Evolutionary conservation across 2,329 filamentous ascomycete species (phyloP), one percentile per base, ranked within the genome.

Genomic region (Ramularia collo-cygni): DNA sequence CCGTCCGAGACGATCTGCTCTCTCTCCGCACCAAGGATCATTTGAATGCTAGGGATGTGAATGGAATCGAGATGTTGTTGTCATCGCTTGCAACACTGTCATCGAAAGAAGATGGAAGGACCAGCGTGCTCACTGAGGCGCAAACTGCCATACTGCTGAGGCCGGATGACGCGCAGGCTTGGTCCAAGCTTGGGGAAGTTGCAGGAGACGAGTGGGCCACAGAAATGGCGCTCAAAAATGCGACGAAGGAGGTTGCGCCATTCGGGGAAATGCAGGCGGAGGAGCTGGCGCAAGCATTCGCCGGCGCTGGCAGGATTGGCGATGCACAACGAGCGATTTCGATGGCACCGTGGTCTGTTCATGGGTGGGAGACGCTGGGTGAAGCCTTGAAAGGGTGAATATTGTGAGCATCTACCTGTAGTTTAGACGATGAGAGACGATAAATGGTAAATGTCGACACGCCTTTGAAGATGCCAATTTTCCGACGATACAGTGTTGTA

Each of bases 221-320:
- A 2, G 77, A 85, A 50, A 88, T 95, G 79, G 85, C 88, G 2
- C 69, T 94, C 45, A 74, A 80, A 56, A 85, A 88, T n/a, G 88
- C 89, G 1, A 58, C 76, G 27, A 79, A 81, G 52, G 79, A 76
- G 7, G 78, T 89, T 2, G 84, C 88, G 26, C 88, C 89, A 0
- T 64, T 72, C 36, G 85, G 87, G 0, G 65, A 71, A 2, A 65
- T 94, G 9, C 76, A 75, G 13, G 79, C 86, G 1, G 69, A 72
- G 16, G 84, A 86, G 44, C 63, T 96, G 39, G 78, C 85, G 2
- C 68, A 70, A 48, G 83, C 86, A 4, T 88, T 85, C 67, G 77
- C 83, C 2, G 81, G 83, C 1, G 88, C 83, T 0, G 81, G 83
- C 1, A 76, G 69, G 43, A 71, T 78, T 3, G 76, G 74, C 3